These are phyloP conservation scores for Amaranthus tricolor DNA, from an alignment of 179 eudicot species.

Conservation along the genomic window DNA sequence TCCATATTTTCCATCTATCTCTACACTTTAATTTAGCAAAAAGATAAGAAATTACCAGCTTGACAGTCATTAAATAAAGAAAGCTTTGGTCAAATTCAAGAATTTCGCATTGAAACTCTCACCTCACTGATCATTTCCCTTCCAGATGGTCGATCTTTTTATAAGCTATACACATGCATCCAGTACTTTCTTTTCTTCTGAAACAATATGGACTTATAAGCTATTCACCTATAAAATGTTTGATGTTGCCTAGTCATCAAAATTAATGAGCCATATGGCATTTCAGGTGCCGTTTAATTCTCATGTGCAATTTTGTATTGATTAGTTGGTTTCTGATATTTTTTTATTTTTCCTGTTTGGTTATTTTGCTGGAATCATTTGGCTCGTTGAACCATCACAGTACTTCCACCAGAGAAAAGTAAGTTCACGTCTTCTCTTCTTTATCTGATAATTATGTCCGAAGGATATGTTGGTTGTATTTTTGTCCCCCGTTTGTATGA, in stretches of 20 bases:
- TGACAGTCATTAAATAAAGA: not conserved
- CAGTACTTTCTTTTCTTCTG: not conserved
- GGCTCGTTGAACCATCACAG: conserved; percentile 40
- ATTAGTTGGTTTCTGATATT: conserved; percentile 14
- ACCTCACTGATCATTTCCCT: not conserved
- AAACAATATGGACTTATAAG: not conserved
- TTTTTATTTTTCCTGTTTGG: conserved; percentile 13
- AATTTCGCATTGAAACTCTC: not conserved
- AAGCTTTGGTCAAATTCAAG: not conserved
- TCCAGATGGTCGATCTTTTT: not conserved
- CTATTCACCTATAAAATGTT: not conserved
- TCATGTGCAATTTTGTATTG: not conserved
- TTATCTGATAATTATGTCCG: not conserved
- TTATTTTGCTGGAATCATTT: conserved; percentile 16
- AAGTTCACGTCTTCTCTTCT: conserved; percentile 35
- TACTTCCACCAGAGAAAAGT: conserved; percentile 87
- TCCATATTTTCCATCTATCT: not conserved
- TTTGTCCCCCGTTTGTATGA: not conserved
- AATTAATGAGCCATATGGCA: conserved; percentile 4
- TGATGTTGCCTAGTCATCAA: not conserved
- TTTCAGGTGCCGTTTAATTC: not conserved
- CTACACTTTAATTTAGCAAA: not conserved
- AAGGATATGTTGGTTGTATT: not conserved
- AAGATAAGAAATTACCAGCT: no score
- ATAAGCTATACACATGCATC: not conserved